Percentiles rank a stretch among this genome's conserved stretches.
Evolutionary conservation across 2,329 filamentous ascomycete species (phyloP).

Genomic region (Fragosphaeria purpurea): DNA sequence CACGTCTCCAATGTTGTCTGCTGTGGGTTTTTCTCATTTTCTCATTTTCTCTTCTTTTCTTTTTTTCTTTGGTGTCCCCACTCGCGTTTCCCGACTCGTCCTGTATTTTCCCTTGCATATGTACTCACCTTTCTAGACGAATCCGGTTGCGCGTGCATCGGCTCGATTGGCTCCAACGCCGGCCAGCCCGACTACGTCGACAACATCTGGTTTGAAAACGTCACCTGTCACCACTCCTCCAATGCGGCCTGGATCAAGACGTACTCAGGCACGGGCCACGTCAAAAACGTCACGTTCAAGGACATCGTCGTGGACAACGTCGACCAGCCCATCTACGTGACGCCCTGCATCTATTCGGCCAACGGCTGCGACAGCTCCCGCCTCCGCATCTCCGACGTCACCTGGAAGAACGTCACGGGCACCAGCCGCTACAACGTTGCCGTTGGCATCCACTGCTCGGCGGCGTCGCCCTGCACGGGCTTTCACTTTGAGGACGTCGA

Average conservation of each 20-base stretch:
- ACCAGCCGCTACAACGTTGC: conserved; percentile 39
- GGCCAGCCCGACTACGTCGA: conserved; percentile 25
- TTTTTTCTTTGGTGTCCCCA: too few species aligned
- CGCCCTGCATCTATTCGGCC: conserved; percentile 33
- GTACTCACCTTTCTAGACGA: conserved; percentile 16
- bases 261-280: conserved; percentile 29
- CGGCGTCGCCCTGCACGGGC: conserved; percentile 31
- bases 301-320: conserved; percentile 30
- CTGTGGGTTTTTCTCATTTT: neutral
- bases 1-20: conserved; percentile 26
- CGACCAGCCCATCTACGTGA: conserved; percentile 39
- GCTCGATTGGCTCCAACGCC: conserved; percentile 26
- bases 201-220: conserved; percentile 27
- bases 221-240: conserved; percentile 26
- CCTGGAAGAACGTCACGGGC: conserved; percentile 39
- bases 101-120: too few species aligned
- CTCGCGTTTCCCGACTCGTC: too few species aligned
- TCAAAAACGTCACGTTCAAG: conserved; percentile 33
- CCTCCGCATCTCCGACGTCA: conserved; percentile 34
- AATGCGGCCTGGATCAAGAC: conserved; percentile 35
- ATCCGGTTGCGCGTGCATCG: conserved; percentile 27
- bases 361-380: conserved; percentile 29
- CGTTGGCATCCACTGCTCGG: conserved; percentile 34
- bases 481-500: conserved; percentile 35
- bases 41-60: neutral